These are phyloP conservation scores for Termitomyces heimii DNA, from an alignment of 768 basidiomycete genomes.

Conservation along the genomic window DNA sequence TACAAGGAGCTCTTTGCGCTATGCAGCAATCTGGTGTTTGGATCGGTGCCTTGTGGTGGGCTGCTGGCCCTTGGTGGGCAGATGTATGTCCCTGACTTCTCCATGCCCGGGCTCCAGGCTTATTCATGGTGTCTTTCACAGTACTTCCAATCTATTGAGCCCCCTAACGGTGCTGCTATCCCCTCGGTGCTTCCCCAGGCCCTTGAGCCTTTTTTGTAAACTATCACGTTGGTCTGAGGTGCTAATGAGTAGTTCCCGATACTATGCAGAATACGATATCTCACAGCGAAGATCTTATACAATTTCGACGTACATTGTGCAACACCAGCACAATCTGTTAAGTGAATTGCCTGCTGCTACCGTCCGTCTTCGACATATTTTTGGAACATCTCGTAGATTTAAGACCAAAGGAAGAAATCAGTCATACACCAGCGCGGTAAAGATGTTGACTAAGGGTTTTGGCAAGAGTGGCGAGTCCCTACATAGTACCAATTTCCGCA, in stretches of 20 bases:
- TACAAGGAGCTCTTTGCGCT: slow-evolving; percentile 49
- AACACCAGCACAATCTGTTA: background rate
- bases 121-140: slow-evolving; percentile 12
- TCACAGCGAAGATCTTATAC: background rate
- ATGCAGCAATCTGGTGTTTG: slow-evolving; percentile 58
- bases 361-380: background rate
- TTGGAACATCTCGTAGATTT: background rate
- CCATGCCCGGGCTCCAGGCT: background rate
- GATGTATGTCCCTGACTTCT: slow-evolving; percentile 28
- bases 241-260: background rate
- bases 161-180: slow-evolving; percentile 51
- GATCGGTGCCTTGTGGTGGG: slow-evolving; percentile 53
- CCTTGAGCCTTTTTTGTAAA: slow-evolving; percentile 46
- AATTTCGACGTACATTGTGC: background rate
- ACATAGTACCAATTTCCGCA: too few relatives aligned
- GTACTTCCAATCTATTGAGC: slow-evolving; percentile 62
- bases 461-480: too few relatives aligned
- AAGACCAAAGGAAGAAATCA: background rate
- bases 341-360: background rate
- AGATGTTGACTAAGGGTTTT: too few relatives aligned
- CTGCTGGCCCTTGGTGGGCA: slow-evolving; percentile 60
- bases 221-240: background rate
- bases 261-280: background rate
- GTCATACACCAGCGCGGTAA: background rate
- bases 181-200: slow-evolving; percentile 50